These are phyloP conservation scores for Nicotiana noctiflora DNA, from an alignment of 257 asterid species.

Conservation along the genomic window DNA sequence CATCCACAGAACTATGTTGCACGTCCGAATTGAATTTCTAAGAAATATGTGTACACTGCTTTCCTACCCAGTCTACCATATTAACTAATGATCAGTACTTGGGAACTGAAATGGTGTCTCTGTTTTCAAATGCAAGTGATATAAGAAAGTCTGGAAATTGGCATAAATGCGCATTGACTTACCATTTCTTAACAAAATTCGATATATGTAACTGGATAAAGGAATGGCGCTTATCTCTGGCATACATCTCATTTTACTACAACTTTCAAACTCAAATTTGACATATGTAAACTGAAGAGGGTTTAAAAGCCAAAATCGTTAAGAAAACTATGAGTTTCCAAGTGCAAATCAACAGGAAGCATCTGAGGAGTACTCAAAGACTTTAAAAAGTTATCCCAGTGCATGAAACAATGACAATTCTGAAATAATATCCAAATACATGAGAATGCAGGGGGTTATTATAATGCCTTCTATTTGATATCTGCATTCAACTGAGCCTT, in stretches of 20 bases:
- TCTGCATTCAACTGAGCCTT: not conserved
- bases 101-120: not conserved
- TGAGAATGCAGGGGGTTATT: not conserved
- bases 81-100: not conserved
- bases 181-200: not conserved
- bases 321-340: not conserved
- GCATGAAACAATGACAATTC: not conserved
- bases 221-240: not conserved
- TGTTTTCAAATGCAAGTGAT: not conserved
- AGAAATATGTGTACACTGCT: not conserved
- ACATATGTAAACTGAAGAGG: not conserved
- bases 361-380: not conserved
- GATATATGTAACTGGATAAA: not conserved
- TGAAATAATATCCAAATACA: constrained; percentile 1
- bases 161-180: not conserved
- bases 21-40: not conserved
- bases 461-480: not conserved
- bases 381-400: not conserved
- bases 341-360: not conserved
- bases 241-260: not conserved
- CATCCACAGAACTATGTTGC: not conserved
- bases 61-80: not conserved
- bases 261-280: not conserved
- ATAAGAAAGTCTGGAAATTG: not conserved
- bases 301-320: not conserved